Evolutionary conservation across 2,329 filamentous ascomycete species (phyloP), one percentile per base, ranked within the genome.

Genomic region (Neonectria magnoliae): DNA sequence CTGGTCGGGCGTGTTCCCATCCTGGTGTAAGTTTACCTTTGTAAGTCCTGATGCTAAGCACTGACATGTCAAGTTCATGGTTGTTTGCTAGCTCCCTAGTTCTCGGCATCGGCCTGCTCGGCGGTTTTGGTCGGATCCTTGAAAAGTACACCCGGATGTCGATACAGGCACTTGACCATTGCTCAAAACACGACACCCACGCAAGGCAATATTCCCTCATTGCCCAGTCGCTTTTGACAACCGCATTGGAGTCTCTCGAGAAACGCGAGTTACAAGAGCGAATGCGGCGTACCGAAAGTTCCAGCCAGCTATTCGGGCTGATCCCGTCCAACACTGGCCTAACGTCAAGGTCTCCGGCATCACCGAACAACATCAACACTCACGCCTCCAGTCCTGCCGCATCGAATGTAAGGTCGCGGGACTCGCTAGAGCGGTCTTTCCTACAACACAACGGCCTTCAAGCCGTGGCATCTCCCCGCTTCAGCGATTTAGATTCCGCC

Each of bases 131-230:
- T 2, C 81, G 84, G 5, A 81, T 84, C 14, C 78, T 87, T 0
- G 85, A 87, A 57, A 85, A 83, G 61, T 80, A 85, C 62, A 81
- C 80, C 1, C 80, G 80, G 29, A 80, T 81, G 73, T 82, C 83
- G 1, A 85, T 87, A 16, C 72, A 77, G 5, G 81, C 82, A 0
- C 77, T 87, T 2, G 83, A 85, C 50, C 81, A 85, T 63, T 85
- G 86, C 53, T 81, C 83, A 2, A 77, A 81, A 13, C 74, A 79
- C 33, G 84, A 87, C 61, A 79, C 82, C 0, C 84, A 87, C 65
- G 85, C 85, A 2, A 73, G 76, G 7, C 84, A 87, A 64, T 87
- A 87, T 70, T 84, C 84, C 0, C 81, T 86, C 33, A 86, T 87
- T 45, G 84, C 84, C 0, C 82, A 84, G 57, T 84, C 84, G 0